Conservation (phyloP, 192 early-diverging fungal genomes). For the Glomus cerebriforme region DNA sequence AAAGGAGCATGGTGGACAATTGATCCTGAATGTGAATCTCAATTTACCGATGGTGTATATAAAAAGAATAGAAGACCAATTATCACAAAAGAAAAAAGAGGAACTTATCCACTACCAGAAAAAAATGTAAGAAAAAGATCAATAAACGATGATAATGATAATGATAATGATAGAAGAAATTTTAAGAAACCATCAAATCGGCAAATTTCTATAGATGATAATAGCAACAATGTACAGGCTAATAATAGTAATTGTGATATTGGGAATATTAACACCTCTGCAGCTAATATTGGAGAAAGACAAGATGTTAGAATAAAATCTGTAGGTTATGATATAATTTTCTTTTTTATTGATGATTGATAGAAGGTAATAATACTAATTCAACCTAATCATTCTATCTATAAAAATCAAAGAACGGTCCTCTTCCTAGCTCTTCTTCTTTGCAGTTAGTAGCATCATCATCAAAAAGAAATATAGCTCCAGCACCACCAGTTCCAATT, state of each 20-base stretch:
- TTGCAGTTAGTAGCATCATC: neutral
- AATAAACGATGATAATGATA: neutral
- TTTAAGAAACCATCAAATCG: neutral
- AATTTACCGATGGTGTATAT: slow-evolving; percentile 74
- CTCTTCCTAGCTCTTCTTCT: neutral
- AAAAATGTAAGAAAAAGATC: neutral
- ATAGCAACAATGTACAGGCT: neutral
- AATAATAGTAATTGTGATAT: neutral
- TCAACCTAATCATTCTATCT: neutral
- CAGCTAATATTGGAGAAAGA: neutral
- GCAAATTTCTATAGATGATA: neutral
- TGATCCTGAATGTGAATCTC: slow-evolving; percentile 65
- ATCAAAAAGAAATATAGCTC: neutral
- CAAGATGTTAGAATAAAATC: neutral
- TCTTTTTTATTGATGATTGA: neutral
- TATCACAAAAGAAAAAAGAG: neutral
- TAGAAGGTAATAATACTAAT: neutral
- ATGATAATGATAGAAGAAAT: neutral
- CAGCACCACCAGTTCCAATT: neutral
- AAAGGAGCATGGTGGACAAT: slow-evolving; percentile 97
- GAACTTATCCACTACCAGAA: neutral
- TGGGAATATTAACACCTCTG: neutral
- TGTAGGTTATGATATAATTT: neutral
- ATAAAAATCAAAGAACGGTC: neutral
- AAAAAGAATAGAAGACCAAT: slow-evolving; percentile 60